Conservation (phyloP, 2,329 filamentous ascomycete genomes). For the Dactylellina cionopaga region DNA sequence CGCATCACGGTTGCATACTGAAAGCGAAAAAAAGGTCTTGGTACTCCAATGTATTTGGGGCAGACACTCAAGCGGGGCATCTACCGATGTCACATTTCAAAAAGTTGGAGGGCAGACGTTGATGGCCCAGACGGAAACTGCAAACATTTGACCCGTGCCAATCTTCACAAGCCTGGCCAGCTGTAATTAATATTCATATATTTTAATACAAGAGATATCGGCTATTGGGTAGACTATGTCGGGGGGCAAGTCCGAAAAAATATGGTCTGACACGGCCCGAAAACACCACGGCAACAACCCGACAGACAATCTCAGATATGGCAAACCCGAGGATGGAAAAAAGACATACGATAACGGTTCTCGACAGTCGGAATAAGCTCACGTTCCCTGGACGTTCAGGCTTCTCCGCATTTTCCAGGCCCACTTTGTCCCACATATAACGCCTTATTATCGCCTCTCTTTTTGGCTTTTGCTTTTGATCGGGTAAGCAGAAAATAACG, state of each 20-base stretch:
- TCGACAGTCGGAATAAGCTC: constrained; percentile 45
- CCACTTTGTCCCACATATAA: constrained; percentile 45
- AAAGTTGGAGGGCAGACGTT: too few species aligned
- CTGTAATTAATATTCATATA: too few species aligned
- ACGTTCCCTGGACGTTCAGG: constrained; percentile 12
- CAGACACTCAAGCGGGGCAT: too few species aligned
- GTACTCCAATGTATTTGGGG: too few species aligned
- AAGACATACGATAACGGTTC: not conserved
- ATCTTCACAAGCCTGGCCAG: too few species aligned
- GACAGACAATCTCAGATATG: constrained; percentile 27
- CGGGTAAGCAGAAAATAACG: constrained; percentile 49
- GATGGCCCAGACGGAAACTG: too few species aligned
- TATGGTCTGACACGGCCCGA: constrained; percentile 18
- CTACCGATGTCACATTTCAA: constrained; percentile 3
- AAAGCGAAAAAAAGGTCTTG: not conserved
- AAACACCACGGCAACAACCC: constrained; percentile 22
- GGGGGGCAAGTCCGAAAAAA: too few species aligned
- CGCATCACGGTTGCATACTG: constrained; percentile 8
- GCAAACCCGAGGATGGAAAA: constrained; percentile 13
- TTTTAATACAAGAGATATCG: too few species aligned
- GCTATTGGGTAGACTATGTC: too few species aligned
- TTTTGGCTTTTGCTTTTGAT: constrained; percentile 8
- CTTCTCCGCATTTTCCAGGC: constrained; percentile 53
- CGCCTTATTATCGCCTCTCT: constrained; percentile 37
- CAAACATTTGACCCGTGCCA: too few species aligned